Conservation (phyloP, 768 basidiomycete genomes). For the Atractiella rhizophila region DNA sequence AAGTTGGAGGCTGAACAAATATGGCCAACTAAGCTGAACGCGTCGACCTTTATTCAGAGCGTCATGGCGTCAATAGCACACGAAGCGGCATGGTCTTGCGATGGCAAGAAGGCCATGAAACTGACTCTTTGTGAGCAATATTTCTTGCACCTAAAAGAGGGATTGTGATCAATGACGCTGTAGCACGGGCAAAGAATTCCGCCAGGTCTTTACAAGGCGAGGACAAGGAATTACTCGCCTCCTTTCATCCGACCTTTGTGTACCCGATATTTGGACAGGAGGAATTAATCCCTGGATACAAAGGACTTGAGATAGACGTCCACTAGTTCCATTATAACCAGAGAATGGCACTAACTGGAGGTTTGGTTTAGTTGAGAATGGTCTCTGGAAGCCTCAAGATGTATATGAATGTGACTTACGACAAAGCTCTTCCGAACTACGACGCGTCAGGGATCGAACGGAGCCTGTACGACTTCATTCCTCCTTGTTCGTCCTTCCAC, state of each 20-base stretch:
- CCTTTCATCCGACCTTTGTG: slow-evolving; percentile 78
- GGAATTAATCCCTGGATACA: slow-evolving; percentile 86
- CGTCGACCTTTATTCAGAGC: no score
- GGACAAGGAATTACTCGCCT: no score
- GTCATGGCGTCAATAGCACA: no score
- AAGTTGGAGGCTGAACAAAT: no score
- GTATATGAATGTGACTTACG: slow-evolving; percentile 43
- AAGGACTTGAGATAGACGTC: slow-evolving; percentile 58
- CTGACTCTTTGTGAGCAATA: no score
- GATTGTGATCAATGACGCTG: no score
- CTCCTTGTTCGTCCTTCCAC: slow-evolving; percentile 32
- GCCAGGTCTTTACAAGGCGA: no score
- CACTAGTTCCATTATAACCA: slow-evolving; percentile 15
- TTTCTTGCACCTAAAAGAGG: no score
- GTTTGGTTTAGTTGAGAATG: slow-evolving; percentile 38
- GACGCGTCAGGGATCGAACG: slow-evolving; percentile 67
- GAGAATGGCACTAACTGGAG: not conserved
- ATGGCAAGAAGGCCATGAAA: no score
- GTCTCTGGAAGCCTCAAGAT: slow-evolving; percentile 64
- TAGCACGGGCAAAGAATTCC: no score
- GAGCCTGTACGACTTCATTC: slow-evolving; percentile 47
- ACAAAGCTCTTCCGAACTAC: slow-evolving; percentile 32
- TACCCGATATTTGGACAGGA: slow-evolving; percentile 95
- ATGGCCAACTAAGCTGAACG: no score
- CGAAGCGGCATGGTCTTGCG: no score